A percentile compares a stretch with the other conserved stretches of the same genome.
Conservation (phyloP, 2,329 filamentous ascomycete genomes). For the Botrytis porri region DNA sequence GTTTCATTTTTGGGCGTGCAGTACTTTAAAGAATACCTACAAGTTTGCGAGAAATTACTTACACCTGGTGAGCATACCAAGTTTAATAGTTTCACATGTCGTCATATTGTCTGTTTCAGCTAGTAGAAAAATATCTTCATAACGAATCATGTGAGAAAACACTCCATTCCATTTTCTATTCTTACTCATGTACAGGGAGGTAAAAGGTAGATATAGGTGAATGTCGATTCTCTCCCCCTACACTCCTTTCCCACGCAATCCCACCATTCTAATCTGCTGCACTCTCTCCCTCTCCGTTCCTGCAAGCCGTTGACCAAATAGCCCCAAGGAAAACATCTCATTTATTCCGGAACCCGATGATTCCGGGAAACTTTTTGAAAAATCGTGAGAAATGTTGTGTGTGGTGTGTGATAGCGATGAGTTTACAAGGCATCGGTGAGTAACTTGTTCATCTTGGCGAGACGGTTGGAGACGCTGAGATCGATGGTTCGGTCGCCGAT, state of each 20-base stretch:
- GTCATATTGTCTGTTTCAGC: not conserved
- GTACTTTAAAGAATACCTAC: not conserved
- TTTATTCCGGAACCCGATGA: not conserved
- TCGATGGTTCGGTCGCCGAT: slow-evolving; percentile 98
- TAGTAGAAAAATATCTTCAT: not conserved
- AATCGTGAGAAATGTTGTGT: slow-evolving; percentile 30
- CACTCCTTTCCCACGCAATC: not conserved
- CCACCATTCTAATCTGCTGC: too few species aligned
- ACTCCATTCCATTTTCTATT: slow-evolving; percentile 18
- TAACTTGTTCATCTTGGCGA: slow-evolving; percentile 99
- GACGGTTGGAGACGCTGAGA: slow-evolving; percentile 89
- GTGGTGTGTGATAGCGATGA: slow-evolving; percentile 11
- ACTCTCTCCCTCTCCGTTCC: not conserved
- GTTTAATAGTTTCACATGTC: not conserved
- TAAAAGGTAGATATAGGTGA: slow-evolving; percentile 6
- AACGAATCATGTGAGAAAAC: not conserved
- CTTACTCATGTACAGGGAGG: slow-evolving; percentile 24
- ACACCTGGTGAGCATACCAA: not conserved
- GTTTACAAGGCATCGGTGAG: slow-evolving; percentile 94
- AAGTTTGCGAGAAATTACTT: not conserved
- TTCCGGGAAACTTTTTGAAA: slow-evolving; percentile 16
- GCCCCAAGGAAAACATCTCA: not conserved
- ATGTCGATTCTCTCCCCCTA: not conserved
- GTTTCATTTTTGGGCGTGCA: not conserved
- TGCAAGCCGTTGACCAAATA: not conserved